phyloP scores from a whole-genome alignment of 345 rosid species.

The Lumnitzera racemosa region DNA sequence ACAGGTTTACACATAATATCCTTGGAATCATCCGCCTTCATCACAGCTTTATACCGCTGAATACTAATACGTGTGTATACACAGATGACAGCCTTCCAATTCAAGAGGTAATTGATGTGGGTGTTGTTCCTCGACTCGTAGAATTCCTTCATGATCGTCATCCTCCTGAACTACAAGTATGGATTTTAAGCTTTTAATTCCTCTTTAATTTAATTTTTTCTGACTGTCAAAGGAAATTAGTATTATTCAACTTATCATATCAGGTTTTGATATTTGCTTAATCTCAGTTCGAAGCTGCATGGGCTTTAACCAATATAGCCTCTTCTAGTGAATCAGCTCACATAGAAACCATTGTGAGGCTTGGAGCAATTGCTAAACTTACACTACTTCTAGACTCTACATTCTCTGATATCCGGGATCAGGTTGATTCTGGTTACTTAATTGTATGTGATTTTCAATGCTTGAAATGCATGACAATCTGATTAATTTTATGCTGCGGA shows the following conservation, averaged over 20 bases:
- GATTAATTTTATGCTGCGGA: neutral
- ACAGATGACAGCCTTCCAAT: constrained; percentile 70
- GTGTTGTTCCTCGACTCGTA: constrained; percentile 64
- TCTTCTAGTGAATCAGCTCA: constrained; percentile 60
- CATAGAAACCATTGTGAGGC: constrained; percentile 51
- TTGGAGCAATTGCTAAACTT: constrained; percentile 64
- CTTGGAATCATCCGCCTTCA: neutral
- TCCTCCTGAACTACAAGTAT: constrained; percentile 60
- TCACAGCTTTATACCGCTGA: neutral
- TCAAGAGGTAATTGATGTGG: constrained; percentile 62
- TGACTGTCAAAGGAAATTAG: neutral
- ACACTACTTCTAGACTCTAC: constrained; percentile 62
- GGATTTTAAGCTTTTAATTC: constrained; percentile 1
- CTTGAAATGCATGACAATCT: neutral
- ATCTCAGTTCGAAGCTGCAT: constrained; percentile 65
- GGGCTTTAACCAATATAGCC: constrained; percentile 77
- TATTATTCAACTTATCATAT: neutral
- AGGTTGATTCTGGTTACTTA: constrained; percentile 28
- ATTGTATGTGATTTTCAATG: neutral
- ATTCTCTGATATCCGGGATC: constrained; percentile 63
- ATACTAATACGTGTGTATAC: neutral
- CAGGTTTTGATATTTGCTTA: neutral
- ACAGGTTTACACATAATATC: constrained; percentile 31
- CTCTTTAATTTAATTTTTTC: neutral
- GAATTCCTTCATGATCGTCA: constrained; percentile 63